These are phyloP conservation scores for Mycosphaerella arachidis DNA, from an alignment of 2,329 filamentous ascomycete species.

Conservation along the genomic window DNA sequence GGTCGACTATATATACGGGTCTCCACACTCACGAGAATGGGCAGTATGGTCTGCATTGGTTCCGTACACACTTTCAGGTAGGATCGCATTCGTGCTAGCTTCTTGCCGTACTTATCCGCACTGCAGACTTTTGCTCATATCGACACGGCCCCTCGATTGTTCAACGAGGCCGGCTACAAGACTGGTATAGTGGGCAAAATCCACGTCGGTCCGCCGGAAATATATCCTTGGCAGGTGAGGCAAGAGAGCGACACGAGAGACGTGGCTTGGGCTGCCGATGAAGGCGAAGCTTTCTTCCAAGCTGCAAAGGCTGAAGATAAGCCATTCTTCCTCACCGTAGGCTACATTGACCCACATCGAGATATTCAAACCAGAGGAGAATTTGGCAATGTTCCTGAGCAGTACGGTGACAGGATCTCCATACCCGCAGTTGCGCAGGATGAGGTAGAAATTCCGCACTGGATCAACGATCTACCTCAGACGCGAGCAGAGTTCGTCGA, in stretches of 20 bases:
- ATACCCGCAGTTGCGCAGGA: conserved; percentile 19
- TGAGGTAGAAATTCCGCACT: conserved; percentile 41
- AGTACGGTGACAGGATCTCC: conserved; percentile 11
- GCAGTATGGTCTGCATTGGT: conserved; percentile 42
- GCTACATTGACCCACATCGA: conserved; percentile 46
- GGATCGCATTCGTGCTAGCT: not conserved
- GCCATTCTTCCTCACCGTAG: conserved; percentile 46
- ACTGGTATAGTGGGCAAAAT: conserved; percentile 49
- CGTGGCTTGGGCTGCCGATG: conserved; percentile 40
- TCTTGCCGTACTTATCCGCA: not conserved
- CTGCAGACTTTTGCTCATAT: conserved; percentile 41
- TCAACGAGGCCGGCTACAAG: conserved; percentile 40
- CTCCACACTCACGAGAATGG: conserved; percentile 49
- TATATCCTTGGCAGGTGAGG: conserved; percentile 43
- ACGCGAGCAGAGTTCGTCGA: conserved; percentile 41
- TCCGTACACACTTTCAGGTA: conserved; percentile 38
- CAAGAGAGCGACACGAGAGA: conserved; percentile 43
- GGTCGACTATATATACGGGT: conserved; percentile 48
- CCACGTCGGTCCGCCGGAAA: conserved; percentile 41
- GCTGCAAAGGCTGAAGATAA: conserved; percentile 28
- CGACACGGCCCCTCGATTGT: conserved; percentile 39
- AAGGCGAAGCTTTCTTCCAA: conserved; percentile 38
- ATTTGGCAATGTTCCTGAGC: conserved; percentile 42
- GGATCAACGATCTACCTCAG: conserved; percentile 40
- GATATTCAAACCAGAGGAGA: conserved; percentile 36